Evolutionary conservation across 2,329 filamentous ascomycete species (phyloP), one percentile per base, ranked within the genome.

Genomic region (Aspergillus unguis): DNA sequence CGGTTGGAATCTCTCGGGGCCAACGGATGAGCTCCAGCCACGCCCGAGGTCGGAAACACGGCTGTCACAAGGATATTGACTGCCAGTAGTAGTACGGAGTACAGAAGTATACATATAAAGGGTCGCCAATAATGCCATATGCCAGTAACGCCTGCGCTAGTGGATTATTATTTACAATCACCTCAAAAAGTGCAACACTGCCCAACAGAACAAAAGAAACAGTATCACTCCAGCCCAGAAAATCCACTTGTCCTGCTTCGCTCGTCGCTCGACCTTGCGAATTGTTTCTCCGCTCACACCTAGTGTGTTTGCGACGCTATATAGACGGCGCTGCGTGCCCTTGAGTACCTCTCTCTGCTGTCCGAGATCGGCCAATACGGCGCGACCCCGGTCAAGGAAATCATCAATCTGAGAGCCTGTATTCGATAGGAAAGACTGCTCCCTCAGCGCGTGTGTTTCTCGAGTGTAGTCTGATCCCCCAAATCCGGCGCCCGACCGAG

Each of bases 181-280:
- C 68, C 89, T 78, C 73, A 99, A 71, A 68, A 84, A 97, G 73
- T 92, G 88, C 67, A 99, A 69, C 51, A 95, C 91, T 58, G 94
- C 75, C 85, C 90, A 97, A 72, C 92, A 96, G 69, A 99, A 99
- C 35, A 82, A 67, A 64, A 97, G 88, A 71, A 99, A 99, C 33
- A 94, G 73, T 4, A 95, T 73, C 2, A 92, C 90, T 0, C 94
- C 91, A 0, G 78, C 87, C 80, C 88, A 88, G 71, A 99, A 99
- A 33, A 99, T 95, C 91, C 92, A 97, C 75, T 96, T 97, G 71
- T 99, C 94, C 77, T 97, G 88, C 71, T 85, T 88, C 46, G 94
- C 91, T 57, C 94, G 80, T 62, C 94, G 77, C 75, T 97, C 92
- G 38, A 99, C 87, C 90, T 94, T 97, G 43, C 94, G 85, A 59